phyloP scores from a whole-genome alignment of 441 rosid genomes.

The Breynia disticha region DNA sequence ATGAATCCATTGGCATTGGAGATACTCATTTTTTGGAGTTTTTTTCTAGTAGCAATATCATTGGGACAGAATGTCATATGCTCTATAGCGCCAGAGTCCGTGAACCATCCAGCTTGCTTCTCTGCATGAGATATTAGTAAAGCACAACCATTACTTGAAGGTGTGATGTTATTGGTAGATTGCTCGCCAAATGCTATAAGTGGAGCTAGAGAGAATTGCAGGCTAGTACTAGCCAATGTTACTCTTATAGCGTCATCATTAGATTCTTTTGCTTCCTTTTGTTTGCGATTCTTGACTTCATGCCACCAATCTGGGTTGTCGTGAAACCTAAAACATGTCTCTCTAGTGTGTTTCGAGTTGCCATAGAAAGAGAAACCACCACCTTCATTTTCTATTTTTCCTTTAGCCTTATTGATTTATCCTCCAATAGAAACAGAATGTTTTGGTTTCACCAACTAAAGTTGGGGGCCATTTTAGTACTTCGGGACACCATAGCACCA shows the following conservation, averaged over 20 bases:
- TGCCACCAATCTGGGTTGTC: conserved; percentile 1
- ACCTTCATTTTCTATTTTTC: background rate
- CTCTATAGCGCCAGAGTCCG: background rate
- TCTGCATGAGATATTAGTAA: background rate
- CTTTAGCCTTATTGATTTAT: too few species aligned
- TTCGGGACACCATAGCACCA: background rate
- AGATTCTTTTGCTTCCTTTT: too few species aligned
- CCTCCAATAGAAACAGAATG: too few species aligned
- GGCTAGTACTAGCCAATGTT: background rate
- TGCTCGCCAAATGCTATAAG: background rate
- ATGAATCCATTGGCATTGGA: background rate
- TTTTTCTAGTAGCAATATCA: background rate
- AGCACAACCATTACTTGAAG: background rate
- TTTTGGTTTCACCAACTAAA: too few species aligned
- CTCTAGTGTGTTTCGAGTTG: background rate
- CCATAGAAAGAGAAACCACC: background rate
- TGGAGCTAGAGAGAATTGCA: background rate
- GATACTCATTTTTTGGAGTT: background rate
- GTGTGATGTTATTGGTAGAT: background rate
- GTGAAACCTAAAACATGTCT: conserved; percentile 3
- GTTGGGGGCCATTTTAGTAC: background rate
- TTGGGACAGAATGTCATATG: conserved; percentile 3
- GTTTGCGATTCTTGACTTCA: background rate
- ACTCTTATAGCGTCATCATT: background rate
- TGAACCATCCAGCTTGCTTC: background rate